These are phyloP conservation scores for Usnea hakonensis DNA, from an alignment of 495 filamentous ascomycete genomes.

Conservation along the genomic window DNA sequence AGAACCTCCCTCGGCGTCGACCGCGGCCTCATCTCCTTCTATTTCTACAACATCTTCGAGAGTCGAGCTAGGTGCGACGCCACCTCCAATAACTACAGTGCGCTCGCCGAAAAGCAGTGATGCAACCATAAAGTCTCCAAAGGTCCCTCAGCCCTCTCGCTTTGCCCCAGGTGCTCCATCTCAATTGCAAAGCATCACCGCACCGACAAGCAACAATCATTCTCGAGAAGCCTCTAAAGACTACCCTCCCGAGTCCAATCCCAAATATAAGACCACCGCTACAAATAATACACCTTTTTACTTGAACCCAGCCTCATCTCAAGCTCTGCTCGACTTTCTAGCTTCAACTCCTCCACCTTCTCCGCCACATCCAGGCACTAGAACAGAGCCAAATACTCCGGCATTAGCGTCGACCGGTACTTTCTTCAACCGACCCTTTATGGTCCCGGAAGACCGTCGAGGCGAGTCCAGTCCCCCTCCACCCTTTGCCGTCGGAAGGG, in stretches of 20 bases:
- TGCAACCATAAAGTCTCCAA: constrained; percentile 2
- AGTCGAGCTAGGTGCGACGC: constrained; percentile 20
- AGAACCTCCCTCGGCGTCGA: constrained; percentile 8
- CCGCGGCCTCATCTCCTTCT: background rate
- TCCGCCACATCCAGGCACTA: constrained; percentile 16
- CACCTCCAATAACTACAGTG: constrained; percentile 20
- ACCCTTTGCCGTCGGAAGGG: constrained; percentile 13
- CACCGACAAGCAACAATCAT: constrained; percentile 6
- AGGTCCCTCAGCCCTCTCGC: constrained; percentile 11
- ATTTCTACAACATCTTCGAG: constrained; percentile 16
- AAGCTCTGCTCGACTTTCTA: constrained; percentile 25
- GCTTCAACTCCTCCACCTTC: constrained; percentile 22
- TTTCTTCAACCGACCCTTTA: constrained; percentile 8
- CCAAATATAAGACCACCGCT: constrained; percentile 18
- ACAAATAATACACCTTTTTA: constrained; percentile 24
- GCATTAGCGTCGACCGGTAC: background rate
- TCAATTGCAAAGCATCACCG: constrained; percentile 1
- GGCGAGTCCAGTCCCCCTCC: constrained; percentile 5
- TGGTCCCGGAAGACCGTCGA: background rate
- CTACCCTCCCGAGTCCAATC: constrained; percentile 7
- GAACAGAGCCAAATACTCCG: constrained; percentile 2
- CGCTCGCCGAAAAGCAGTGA: constrained; percentile 9
- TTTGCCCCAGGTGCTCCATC: constrained; percentile 10
- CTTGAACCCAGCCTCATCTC: constrained; percentile 23
- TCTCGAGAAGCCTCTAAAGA: constrained; percentile 2